Evolutionary conservation across 2,329 filamentous ascomycete species (phyloP), one percentile per base, ranked within the genome.

Genomic region (Alternaria gaisen): DNA sequence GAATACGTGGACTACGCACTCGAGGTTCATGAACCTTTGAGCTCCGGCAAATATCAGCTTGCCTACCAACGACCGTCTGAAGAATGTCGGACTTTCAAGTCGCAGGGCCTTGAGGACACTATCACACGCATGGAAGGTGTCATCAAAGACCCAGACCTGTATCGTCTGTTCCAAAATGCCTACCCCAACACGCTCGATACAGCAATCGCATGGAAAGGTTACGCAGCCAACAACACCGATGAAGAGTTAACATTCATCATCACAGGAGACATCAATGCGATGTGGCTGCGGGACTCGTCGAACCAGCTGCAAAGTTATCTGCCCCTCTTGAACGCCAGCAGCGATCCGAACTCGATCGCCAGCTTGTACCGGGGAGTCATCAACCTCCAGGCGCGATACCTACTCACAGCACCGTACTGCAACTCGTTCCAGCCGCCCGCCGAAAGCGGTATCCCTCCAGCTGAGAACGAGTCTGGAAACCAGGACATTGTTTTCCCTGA

Each of bases 151-250:
- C 81, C 81, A 0, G 91, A 94, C 73, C 83, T 93, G 20, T 88
- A 85, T 73, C 84, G 89, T 4, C 81, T 93, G 11, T 93, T 93
- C 72, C 80, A 88, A 67, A 93, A 93, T 73, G 83, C 88, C 1
- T 93, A 88, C 72, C 90, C 91, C 0, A 93, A 92, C 75, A 92
- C 90, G 0, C 82, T 93, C 11, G 90, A 93, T 71, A 92, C 90
- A 0, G 90, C 90, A 0, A 85, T 92, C 42, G 84, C 84, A 62
- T 92, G 89, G 90, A 87, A 85, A 56, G 90, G 90, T 2, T 80
- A 82, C 53, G 83, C 87, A 0, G 83, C 82, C 34, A 83, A 87
- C 60, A 83, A 86, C 66, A 76, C 83, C 0, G 83, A 84, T 2
- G 88, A 92, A 75, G 90, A 92, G 76, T 79, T 90, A 61, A 85